These are phyloP conservation scores for Albophoma yamanashiensis DNA, from an alignment of 2,329 filamentous ascomycete genomes.

Conservation along the genomic window DNA sequence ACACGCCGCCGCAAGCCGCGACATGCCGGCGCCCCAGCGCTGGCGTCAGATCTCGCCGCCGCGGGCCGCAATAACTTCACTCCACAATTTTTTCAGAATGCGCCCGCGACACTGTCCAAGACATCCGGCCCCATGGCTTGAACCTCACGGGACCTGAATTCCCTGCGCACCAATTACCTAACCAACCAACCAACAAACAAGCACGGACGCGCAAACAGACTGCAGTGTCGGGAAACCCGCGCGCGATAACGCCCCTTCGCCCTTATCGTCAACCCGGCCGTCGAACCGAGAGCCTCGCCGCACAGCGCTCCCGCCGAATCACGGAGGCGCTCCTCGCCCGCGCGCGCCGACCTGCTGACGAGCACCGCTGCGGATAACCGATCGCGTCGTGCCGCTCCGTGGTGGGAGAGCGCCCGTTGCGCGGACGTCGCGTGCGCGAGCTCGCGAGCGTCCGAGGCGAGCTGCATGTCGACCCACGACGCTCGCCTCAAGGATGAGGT, in stretches of 20 bases:
- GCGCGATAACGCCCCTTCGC: neutral
- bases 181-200: no score
- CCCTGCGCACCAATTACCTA: no score
- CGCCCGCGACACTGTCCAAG: neutral
- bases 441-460: neutral
- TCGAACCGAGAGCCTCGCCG: neutral
- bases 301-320: neutral
- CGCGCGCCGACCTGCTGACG: neutral
- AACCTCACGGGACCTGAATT: neutral
- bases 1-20: neutral
- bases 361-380: neutral
- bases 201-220: neutral
- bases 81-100: neutral
- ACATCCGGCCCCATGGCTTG: neutral
- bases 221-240: neutral
- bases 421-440: conserved; percentile 1
- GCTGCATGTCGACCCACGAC: conserved; percentile 24
- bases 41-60: neutral
- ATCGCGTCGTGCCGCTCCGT: neutral
- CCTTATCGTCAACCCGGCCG: neutral
- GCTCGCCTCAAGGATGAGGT: conserved; percentile 50
- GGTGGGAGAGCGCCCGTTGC: neutral
- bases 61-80: neutral
- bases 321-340: neutral
- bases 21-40: neutral